Evolutionary conservation across 2,329 filamentous ascomycete species (phyloP), one percentile per base, ranked within the genome.

Genomic region (Epichloe gansuensis): DNA sequence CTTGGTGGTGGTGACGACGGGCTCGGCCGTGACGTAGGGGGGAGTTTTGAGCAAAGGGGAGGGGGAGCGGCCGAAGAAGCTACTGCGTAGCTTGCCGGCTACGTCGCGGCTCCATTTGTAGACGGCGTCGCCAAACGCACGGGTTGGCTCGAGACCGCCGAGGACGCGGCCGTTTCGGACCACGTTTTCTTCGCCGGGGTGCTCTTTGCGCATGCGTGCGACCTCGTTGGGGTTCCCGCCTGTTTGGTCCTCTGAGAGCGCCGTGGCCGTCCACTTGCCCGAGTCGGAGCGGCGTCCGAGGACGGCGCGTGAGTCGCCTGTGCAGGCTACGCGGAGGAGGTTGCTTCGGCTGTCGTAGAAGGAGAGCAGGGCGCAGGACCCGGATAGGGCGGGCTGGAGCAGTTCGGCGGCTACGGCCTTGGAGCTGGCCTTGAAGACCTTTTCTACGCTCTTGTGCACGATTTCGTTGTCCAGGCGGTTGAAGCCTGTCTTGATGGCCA

Each of bases 11-110:
- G 91, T 97, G 50, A 98, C 81, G 23, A 97, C 78, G 3, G 93
- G 93, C 69, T 98, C 94, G 1, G 93, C 93, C 3, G 93, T 98
- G 41, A 98, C 93, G 62, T 98, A 98, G 0, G 93, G 93, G 8
- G 17, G 17, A 17, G 90, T 96, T 68, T 88, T 89, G 53, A 97
- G 74, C 35, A 89, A 89, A 73, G 82, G 77, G 9, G 85, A 87
- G 2, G 87, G 84, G 13, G 80, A 85, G 48, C 89, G 82, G 23
- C 87, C 89, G 63, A 97, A 97, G 74, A 95, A 98, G 35, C 85
- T 84, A 57, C 77, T 76, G 64, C 89, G 89, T 51, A 98, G 77
- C 60, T 86, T 84, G 50, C 87, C 81, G 54, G 93, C 88, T 0
- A 89, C 85, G 55, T 95, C 89, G 49, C 80, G 78, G 54, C 80